Evolutionary conservation across 163 green algal species (phyloP), one percentile per base, ranked within the genome.

Genomic region (Picocystis sp.): DNA sequence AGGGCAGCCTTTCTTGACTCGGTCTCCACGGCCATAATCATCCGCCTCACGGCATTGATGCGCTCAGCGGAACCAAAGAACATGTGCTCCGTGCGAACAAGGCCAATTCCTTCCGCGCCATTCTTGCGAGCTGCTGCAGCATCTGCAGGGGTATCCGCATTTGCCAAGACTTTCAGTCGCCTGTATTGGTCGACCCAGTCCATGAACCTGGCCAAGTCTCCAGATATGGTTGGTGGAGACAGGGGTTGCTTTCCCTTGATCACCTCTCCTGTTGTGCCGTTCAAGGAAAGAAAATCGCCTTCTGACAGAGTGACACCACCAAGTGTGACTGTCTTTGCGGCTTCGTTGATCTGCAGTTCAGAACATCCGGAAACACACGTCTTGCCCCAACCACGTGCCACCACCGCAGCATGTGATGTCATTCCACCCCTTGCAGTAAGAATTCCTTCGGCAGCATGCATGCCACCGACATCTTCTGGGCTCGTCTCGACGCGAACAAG

Each of bases 341-440:
- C 43, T 50, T 82, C 72, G 56, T 60, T 15, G 38, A 70, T 24
- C 34, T 35, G 44, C 44, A 92, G 57, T 13, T 62, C 72, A 3
- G 59, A 45, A 62, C 74, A 81, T 17, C 84, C 84, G 12, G 66
- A 81, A 44, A 92, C 69, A 70, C 84, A 93, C 23, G 84, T 81
- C 80, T 93, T 93, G 58, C 84, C 84, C 84, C 84, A 93, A 44
- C 84, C 84, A 14, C 84, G 72, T 11, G 84, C 84, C 44, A 93
- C 84, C 47, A 94, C 84, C 12, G 84, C 84, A 15, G 84, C 84
- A 62, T 94, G 84, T 17, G 63, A 78, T 29, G 84, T 93, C 82
- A 93, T 92, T 54, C 84, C 84, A 34, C 84, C 84, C 46, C 77
- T 67, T 45, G 71, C 65, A 42, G 80, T 92, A 34, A 93, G 65